Percentiles rank a stretch among this genome's conserved stretches.
Evolutionary conservation across 208 protist species (phyloP).

Genomic region (Tetramitus jugosus): DNA sequence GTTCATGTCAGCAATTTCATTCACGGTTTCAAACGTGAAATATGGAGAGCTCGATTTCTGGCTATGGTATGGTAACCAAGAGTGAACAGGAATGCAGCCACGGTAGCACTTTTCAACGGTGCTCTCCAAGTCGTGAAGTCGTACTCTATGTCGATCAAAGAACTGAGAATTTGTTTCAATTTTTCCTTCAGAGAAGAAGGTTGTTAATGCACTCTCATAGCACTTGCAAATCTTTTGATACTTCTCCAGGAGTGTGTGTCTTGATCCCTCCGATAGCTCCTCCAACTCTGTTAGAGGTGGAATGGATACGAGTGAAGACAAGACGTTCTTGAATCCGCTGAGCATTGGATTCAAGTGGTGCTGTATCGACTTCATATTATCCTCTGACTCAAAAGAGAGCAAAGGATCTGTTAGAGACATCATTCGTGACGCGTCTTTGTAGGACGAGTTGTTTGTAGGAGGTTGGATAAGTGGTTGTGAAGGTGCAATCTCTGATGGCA

Average conservation of each 20-base stretch:
- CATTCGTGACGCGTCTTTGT: not conserved
- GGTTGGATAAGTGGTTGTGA: not conserved
- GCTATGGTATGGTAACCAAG: too few relatives aligned
- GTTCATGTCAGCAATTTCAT: not conserved
- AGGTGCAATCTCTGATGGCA: not conserved
- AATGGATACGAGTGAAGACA: not conserved
- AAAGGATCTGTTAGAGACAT: conserved; percentile 1
- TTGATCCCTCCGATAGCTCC: not conserved
- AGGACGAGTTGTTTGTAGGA: not conserved
- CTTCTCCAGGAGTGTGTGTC: not conserved
- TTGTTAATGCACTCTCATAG: conserved; percentile 7
- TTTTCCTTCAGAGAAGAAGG: not conserved
- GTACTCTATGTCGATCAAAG: not conserved
- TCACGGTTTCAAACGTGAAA: too few relatives aligned
- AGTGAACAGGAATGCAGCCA: not conserved
- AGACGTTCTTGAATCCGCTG: not conserved
- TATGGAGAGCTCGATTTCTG: too few relatives aligned
- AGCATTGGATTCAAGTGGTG: conserved; percentile 3
- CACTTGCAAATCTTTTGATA: not conserved
- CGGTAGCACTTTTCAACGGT: not conserved
- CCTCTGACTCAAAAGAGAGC: not conserved
- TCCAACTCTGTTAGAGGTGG: not conserved
- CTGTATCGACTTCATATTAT: conserved; percentile 3
- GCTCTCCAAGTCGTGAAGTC: not conserved
- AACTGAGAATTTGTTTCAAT: not conserved